These are phyloP conservation scores for Panaeolus cyanescens DNA, from an alignment of 768 basidiomycete genomes.

Conservation along the genomic window DNA sequence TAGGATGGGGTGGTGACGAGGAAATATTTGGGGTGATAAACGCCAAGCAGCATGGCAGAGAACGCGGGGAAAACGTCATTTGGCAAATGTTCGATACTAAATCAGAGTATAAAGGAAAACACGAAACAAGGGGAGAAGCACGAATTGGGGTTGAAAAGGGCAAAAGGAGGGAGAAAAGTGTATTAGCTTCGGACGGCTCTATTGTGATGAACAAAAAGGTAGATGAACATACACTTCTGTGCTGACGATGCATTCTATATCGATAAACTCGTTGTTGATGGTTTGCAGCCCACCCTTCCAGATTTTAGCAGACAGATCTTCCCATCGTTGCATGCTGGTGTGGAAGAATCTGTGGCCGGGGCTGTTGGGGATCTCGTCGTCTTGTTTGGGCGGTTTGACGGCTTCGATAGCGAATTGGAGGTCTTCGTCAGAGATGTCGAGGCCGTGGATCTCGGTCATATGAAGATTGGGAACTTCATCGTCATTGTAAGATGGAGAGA, in stretches of 20 bases:
- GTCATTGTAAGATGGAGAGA: conserved; percentile 29
- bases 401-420: conserved; percentile 55
- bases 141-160: neutral
- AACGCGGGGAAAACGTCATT: conserved; percentile 60
- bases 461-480: conserved; percentile 62
- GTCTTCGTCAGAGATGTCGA: conserved; percentile 61
- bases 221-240: conserved; percentile 72
- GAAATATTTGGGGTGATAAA: conserved; percentile 73
- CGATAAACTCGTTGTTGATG: conserved; percentile 66
- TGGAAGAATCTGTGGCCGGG: conserved; percentile 22
- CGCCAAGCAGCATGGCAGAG: conserved; percentile 71
- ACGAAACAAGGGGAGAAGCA: neutral
- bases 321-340: conserved; percentile 57
- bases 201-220: conserved; percentile 1
- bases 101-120: neutral
- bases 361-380: conserved; percentile 22
- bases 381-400: conserved; percentile 42
- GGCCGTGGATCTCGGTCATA: conserved; percentile 56
- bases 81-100: conserved; percentile 80
- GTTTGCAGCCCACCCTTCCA: conserved; percentile 77
- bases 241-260: conserved; percentile 70
- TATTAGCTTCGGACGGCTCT: neutral
- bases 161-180: neutral
- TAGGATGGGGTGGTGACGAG: conserved; percentile 87
- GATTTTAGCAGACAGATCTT: conserved; percentile 60